These are phyloP conservation scores for Amesomyces nigricolor DNA, from an alignment of 2,329 filamentous ascomycete genomes.

Conservation along the genomic window DNA sequence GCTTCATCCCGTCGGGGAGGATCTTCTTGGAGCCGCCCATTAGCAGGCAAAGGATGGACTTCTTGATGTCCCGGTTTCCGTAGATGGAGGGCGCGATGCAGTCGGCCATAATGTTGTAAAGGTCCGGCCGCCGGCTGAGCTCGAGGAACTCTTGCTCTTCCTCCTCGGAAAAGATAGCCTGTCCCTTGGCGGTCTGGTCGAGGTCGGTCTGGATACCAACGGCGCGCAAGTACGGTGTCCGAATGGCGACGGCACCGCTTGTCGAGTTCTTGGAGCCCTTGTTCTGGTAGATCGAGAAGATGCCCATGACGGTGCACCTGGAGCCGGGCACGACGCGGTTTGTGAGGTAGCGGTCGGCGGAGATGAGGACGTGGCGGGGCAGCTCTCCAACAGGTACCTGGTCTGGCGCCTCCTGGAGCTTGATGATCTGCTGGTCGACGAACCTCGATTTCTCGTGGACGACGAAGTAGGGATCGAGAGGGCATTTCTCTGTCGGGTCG, in stretches of 20 bases:
- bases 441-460: conserved; percentile 91
- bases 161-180: conserved; percentile 80
- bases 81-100: conserved; percentile 98
- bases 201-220: conserved; percentile 88
- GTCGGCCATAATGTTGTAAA: conserved; percentile 85
- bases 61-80: conserved; percentile 93
- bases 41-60: conserved; percentile 87
- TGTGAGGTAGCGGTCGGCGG: conserved; percentile 91
- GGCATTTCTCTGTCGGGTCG: conserved; percentile 69
- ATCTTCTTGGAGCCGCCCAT: conserved; percentile 98
- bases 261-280: conserved; percentile 76
- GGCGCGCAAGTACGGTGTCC: conserved; percentile 88
- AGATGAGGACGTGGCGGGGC: conserved; percentile 89
- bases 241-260: conserved; percentile 82
- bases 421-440: conserved; percentile 96
- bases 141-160: conserved; percentile 96
- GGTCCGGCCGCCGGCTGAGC: conserved; percentile 80
- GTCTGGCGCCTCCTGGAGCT: conserved; percentile 94
- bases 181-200: conserved; percentile 82
- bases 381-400: conserved; percentile 96
- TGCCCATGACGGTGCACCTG: conserved; percentile 89
- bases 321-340: conserved; percentile 95
- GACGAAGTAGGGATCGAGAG: conserved; percentile 92
- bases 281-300: conserved; percentile 96
- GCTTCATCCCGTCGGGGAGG: conserved; percentile 91